Evolutionary conservation across 352 stramenopile genomes (phyloP), one percentile per base, ranked within the genome.

Genomic region (Phytophthora colocasiae): DNA sequence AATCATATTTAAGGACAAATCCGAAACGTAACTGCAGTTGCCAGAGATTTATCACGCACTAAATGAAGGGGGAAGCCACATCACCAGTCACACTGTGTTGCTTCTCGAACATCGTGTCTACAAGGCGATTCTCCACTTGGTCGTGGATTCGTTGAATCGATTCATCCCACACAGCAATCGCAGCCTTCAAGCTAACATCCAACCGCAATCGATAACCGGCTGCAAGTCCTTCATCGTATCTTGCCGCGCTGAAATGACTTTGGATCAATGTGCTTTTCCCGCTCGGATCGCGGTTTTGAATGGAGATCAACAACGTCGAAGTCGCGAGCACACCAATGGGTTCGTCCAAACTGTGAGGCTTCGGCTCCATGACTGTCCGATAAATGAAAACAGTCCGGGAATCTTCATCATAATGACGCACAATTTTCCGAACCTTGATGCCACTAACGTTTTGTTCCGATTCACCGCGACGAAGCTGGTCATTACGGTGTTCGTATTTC

Each of bases 81-180:
- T 17, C 36, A 19, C 36, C 36, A 17, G 5, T 11, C 36, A 17
- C 6, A 6, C 1, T 46, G 40, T 12, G 15, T 15, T 26, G n/a
- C n/a, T 24, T 46, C 8, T 26, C 8, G 22, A 10, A 29, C 14
- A 32, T 32, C 6, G 19, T 22, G n/a, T 44, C 31, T 19, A 55
- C 3, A 10, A 55, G 27, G 1, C 9, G 11, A 12, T 17, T 32
- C 12, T 55, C 47, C 29, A 55, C 47, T 31, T 44, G 31, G 1
- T 44, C 29, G 10, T 63, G 22, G n/a, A 63, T 63, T 9, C 45
- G 56, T n/a, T 22, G 10, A 24, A 63, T 43, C 4, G 36, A 50
- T 41, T 63, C 56, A 15, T 56, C 45, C 56, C 40, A 43, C n/a
- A 56, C 56, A 9, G 41, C 26, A 8, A 63, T 56, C 8, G 45